Evolutionary conservation across 805 yeast species (phyloP), one percentile per base, ranked within the genome.

Genomic region (Nakazawaea wickerhamii): DNA sequence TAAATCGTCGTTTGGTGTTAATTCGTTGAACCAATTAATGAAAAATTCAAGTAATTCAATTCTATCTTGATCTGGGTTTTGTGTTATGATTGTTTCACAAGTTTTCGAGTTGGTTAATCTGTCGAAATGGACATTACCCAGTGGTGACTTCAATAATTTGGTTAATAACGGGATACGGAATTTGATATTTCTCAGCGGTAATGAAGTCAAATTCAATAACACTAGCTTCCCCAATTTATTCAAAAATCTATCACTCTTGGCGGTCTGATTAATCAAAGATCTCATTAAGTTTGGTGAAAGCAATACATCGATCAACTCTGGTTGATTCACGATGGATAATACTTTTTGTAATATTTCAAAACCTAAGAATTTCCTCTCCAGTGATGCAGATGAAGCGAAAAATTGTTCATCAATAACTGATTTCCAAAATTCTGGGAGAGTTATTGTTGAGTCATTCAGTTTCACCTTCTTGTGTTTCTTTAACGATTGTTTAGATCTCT

Each of bases 291-390:
- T 86, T 22, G 73, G 76, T 5, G 84, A 73, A 56, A 84, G 71
- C 2, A 81, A 28, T 8, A 30, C 15, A 6, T 30, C 13, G 13
- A 50, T 45, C 10, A 56, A 38, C 8, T 52, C 52, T 13, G 45
- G 51, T 20, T 52, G 43, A 33, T 59, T 55, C 13, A 40, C 5
- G 81, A 56, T 43, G 79, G 69, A 40, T 70, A 64, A 32, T 63
- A 80, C 69, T 39, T 71, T 64, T 33, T 64, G 68, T 47, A 90
- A 78, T 9, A 89, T 73, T 51, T 84, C 84, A 52, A 90, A 78
- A 0, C 96, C 98, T 75, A 87, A 76, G 59, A 73, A 85, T 58
- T 90, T 91, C 44, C 96, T 70, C 59, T 90, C 97, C 25, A 81
- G 76, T 1, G 96, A 88, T 0, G 96, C 71, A 49, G 81, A 77